A percentile compares a stretch with the other conserved stretches of the same genome.
phyloP scores from a whole-genome alignment of 306 rosid species.

The Malus sieversii region DNA sequence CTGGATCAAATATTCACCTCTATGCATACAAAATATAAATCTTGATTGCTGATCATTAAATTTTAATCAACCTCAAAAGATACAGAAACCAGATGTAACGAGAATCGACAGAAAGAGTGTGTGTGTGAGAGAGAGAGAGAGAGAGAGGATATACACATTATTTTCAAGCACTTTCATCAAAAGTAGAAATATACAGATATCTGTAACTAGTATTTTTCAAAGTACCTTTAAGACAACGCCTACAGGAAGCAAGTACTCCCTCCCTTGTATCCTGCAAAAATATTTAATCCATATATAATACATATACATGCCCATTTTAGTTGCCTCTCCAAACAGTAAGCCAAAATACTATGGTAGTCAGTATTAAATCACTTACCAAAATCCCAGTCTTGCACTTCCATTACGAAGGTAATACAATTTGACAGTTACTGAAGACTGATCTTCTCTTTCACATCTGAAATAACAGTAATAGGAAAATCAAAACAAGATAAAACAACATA shows the following conservation, averaged over 20 bases:
- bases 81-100: not conserved
- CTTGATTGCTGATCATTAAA: not conserved
- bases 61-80: not conserved
- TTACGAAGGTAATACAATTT: constrained; percentile 73
- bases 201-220: not conserved
- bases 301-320: no score
- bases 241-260: constrained; percentile 88
- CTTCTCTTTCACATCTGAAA: constrained; percentile 74
- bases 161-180: not conserved
- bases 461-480: not conserved
- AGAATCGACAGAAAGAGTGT: not conserved
- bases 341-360: constrained; percentile 8
- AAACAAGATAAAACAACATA: not conserved
- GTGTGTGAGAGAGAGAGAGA: not conserved
- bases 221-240: constrained; percentile 78
- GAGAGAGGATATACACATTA: not conserved
- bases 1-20: not conserved
- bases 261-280: constrained; percentile 64
- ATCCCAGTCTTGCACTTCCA: constrained; percentile 91
- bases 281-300: not conserved
- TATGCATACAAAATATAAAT: not conserved
- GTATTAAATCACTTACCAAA: constrained; percentile 57
- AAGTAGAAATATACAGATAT: not conserved
- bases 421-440: constrained; percentile 66
- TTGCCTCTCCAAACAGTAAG: constrained; percentile 16